These are phyloP conservation scores for Psilocybe cyanescens DNA, from an alignment of 768 basidiomycete genomes.

Conservation along the genomic window DNA sequence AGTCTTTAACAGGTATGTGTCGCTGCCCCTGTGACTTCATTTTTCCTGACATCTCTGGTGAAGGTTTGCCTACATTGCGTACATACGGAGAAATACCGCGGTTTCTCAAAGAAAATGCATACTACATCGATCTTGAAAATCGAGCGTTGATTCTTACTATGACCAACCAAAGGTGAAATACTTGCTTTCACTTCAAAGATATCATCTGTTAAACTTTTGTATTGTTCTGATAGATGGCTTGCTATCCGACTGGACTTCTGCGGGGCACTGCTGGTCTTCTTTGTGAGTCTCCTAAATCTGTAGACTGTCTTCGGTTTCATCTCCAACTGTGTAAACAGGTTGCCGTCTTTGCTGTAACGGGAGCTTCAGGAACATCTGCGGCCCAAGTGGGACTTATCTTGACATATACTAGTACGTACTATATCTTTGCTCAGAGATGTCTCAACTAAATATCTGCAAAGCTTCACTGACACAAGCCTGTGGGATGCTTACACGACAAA, in stretches of 20 bases:
- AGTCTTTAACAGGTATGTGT: constrained; percentile 62
- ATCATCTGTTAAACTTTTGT: neutral
- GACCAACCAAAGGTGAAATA: constrained; percentile 60
- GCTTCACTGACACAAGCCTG: constrained; percentile 57
- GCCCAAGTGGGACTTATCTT: constrained; percentile 75
- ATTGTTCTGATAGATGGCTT: constrained; percentile 53
- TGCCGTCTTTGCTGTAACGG: constrained; percentile 64
- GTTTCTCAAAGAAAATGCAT: constrained; percentile 67
- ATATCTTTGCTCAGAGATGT: neutral
- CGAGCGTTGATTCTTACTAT: constrained; percentile 69
- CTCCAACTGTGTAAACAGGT: constrained; percentile 42
- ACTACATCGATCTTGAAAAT: constrained; percentile 75
- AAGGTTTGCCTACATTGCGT: constrained; percentile 67
- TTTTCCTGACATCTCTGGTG: neutral
- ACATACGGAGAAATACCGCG: constrained; percentile 68
- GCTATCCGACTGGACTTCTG: constrained; percentile 73
- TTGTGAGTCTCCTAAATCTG: constrained; percentile 34
- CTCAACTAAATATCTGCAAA: constrained; percentile 20
- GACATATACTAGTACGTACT: constrained; percentile 58
- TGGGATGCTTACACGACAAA: constrained; percentile 57
- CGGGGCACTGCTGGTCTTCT: constrained; percentile 61
- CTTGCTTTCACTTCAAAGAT: neutral
- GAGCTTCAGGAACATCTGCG: constrained; percentile 59
- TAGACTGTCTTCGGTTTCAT: neutral
- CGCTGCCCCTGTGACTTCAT: neutral